Evolutionary conservation across 2,329 filamentous ascomycete genomes (phyloP).

Genomic region (Fonsecaea pugnacius): DNA sequence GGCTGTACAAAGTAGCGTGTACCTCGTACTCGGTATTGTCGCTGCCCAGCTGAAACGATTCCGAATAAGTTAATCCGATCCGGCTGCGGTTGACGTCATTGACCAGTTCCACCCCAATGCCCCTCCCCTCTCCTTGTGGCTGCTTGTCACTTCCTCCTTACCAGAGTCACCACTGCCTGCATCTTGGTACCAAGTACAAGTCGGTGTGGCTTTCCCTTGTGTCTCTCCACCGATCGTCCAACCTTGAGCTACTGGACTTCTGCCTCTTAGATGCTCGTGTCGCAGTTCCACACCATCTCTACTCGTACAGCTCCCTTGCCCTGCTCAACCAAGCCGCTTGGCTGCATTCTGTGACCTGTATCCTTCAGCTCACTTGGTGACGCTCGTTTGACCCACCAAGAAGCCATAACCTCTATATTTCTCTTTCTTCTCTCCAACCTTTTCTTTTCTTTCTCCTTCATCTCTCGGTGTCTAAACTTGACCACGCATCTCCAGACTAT

Average conservation of each 20-base stretch:
- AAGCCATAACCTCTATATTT: constrained; percentile 3
- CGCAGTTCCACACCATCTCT: neutral
- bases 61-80: constrained; percentile 8
- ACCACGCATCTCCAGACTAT: neutral
- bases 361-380: neutral
- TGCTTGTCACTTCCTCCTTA: neutral
- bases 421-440: neutral
- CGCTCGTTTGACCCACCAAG: constrained; percentile 8
- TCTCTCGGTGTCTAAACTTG: neutral
- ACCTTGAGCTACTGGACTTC: neutral
- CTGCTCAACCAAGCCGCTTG: constrained; percentile 10
- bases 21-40: neutral
- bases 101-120: neutral
- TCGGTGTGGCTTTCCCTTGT: neutral
- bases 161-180: neutral
- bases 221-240: neutral
- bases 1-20: neutral
- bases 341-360: constrained; percentile 7
- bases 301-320: neutral
- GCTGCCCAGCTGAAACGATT: neutral
- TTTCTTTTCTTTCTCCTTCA: constrained; percentile 8
- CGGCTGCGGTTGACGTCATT: constrained; percentile 17
- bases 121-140: neutral
- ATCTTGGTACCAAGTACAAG: neutral
- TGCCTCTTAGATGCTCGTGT: neutral